phyloP scores from a whole-genome alignment of 352 stramenopile genomes.

The Achlya hypogyna region DNA sequence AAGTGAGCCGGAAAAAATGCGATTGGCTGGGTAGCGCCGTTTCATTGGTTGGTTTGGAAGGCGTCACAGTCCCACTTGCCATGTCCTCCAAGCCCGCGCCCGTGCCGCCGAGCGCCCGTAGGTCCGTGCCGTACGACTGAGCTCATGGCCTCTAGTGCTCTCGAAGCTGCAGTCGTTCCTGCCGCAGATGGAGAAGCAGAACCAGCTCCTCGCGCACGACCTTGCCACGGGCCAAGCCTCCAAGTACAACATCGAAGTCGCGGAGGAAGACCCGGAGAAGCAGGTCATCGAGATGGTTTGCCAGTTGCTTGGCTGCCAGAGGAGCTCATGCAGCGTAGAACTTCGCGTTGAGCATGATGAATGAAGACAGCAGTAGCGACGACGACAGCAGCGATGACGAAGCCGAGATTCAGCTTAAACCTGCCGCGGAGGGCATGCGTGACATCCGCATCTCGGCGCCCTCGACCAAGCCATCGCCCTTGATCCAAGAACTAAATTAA shows the following conservation, averaged over 20 bases:
- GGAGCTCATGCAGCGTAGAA: slow-evolving; percentile 30
- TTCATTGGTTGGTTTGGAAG: background rate
- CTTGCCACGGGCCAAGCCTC: slow-evolving; percentile 44
- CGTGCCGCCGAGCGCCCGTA: slow-evolving; percentile 55
- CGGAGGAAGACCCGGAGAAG: slow-evolving; percentile 24
- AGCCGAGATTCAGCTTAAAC: slow-evolving; percentile 26
- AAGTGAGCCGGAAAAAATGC: background rate
- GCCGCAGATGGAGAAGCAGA: slow-evolving; percentile 60
- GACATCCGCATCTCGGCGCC: slow-evolving; percentile 32
- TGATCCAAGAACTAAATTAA: slow-evolving; percentile 74
- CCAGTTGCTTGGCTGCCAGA: background rate
- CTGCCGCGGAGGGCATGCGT: background rate
- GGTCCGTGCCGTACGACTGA: slow-evolving; percentile 10
- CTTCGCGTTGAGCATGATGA: slow-evolving; percentile 62
- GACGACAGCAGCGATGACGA: slow-evolving; percentile 21
- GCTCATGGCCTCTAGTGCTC: slow-evolving; percentile 33
- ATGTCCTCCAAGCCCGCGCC: background rate
- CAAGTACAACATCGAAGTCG: slow-evolving; percentile 68
- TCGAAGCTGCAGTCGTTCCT: slow-evolving; percentile 66
- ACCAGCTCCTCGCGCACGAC: slow-evolving; percentile 59
- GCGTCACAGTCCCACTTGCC: background rate
- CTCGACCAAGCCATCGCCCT: slow-evolving; percentile 33
- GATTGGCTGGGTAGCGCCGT: background rate
- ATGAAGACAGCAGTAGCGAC: slow-evolving; percentile 25
- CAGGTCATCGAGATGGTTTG: slow-evolving; percentile 71